Percentiles rank a stretch among this genome's conserved stretches.
phyloP scores from a whole-genome alignment of 495 filamentous ascomycete genomes.

The Penicillium cataractarum region DNA sequence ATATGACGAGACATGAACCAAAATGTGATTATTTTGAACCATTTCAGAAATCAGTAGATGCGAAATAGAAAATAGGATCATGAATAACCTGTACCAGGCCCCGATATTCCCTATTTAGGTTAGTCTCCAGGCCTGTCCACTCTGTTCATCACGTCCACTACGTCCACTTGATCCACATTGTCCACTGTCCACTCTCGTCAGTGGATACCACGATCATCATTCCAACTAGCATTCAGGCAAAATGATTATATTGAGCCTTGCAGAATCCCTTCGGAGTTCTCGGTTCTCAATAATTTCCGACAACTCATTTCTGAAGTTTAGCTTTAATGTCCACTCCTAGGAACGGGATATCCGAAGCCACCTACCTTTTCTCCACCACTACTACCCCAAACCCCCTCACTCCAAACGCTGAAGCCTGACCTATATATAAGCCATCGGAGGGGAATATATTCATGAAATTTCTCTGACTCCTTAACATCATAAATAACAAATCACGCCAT shows the following conservation, averaged over 20 bases:
- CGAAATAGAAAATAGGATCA: constrained; percentile 25
- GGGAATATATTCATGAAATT: no score
- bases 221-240: background rate
- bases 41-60: background rate
- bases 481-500: background rate
- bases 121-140: no score
- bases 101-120: no score
- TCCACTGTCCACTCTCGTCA: background rate
- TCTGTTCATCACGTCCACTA: background rate
- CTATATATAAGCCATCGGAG: background rate
- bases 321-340: background rate
- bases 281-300: no score
- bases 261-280: no score
- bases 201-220: background rate
- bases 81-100: constrained; percentile 38
- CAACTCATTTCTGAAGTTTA: no score
- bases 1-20: background rate
- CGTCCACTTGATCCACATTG: background rate
- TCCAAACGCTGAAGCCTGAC: background rate
- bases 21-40: background rate
- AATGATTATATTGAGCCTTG: no score
- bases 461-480: background rate
- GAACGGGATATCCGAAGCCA: background rate
- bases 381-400: no score
- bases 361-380: background rate